A percentile compares a stretch with the other conserved stretches of the same genome.
Evolutionary conservation across 2,329 filamentous ascomycete species (phyloP).

Genomic region (Ambrosiella xylebori): DNA sequence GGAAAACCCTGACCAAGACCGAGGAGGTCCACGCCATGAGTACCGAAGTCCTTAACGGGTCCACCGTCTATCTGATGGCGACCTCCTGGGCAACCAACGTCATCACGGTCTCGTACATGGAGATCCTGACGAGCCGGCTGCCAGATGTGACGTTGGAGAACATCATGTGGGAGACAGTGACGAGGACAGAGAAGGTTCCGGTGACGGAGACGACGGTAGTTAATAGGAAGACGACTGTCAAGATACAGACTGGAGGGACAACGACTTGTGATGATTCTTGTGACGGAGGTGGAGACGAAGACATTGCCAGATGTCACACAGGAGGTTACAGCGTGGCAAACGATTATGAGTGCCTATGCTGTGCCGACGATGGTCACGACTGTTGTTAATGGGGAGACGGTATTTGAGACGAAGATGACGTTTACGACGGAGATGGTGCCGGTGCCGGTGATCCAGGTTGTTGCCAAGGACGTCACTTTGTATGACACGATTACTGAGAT

Average conservation of each 20-base stretch:
- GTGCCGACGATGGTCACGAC: not conserved
- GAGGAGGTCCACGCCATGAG: not conserved
- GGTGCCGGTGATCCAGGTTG: not conserved
- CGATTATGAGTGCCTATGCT: not conserved
- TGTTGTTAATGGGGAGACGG: conserved; percentile 6
- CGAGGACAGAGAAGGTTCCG: not conserved
- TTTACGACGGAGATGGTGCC: not conserved
- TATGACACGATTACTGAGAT: not conserved
- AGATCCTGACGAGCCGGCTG: conserved; percentile 3
- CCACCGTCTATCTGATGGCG: not conserved
- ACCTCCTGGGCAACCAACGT: not conserved
- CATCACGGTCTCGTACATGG: not conserved
- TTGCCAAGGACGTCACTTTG: not conserved
- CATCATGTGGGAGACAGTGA: not conserved
- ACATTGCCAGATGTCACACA: conserved; percentile 4
- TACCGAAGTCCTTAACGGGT: conserved; percentile 1
- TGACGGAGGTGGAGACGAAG: not conserved
- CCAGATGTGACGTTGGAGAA: conserved; percentile 3
- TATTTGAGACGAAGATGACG: conserved; percentile 5
- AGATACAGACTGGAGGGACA: not conserved
- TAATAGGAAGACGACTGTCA: not conserved
- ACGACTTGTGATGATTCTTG: conserved; percentile 4
- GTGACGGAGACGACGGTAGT: not conserved
- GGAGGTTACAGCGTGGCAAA: not conserved
- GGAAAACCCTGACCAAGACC: conserved; percentile 3